Percentiles rank a stretch among this genome's conserved stretches.
phyloP scores from a whole-genome alignment of 2,329 filamentous ascomycete species.

The Fusarium camptoceras region DNA sequence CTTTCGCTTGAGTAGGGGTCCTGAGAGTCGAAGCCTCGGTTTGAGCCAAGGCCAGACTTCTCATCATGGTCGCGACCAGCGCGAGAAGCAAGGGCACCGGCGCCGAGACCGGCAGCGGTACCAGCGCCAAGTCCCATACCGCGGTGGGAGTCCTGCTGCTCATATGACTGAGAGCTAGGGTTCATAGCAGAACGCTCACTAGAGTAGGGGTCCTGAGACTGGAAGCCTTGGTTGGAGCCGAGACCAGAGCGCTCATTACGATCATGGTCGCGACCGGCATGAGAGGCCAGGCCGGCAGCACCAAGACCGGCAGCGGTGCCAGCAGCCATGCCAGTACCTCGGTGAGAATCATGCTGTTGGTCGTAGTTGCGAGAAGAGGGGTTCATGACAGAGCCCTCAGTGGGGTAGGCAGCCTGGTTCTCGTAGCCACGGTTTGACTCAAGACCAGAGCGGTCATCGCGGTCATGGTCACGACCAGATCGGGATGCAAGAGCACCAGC shows the following conservation, averaged over 20 bases:
- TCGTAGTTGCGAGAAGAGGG: neutral
- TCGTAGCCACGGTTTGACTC: neutral
- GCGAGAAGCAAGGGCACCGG: neutral
- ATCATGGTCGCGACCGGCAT: neutral
- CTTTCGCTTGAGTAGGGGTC: neutral
- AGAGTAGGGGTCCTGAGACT: neutral
- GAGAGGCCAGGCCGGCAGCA: neutral
- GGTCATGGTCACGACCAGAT: neutral
- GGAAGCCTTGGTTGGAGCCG: neutral
- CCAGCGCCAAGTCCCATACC: neutral
- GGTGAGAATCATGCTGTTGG: conserved; percentile 14
- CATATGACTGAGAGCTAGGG: neutral
- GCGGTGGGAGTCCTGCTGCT: conserved; percentile 6
- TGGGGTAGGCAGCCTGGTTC: neutral
- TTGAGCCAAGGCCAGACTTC: neutral
- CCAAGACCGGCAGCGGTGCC: conserved; percentile 4
- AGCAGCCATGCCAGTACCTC: neutral
- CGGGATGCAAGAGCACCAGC: neutral
- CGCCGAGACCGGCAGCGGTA: neutral
- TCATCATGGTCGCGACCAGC: neutral
- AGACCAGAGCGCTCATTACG: neutral
- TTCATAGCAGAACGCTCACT: neutral
- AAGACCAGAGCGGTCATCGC: neutral
- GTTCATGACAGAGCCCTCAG: neutral
- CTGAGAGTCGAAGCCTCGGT: neutral